Percentiles rank a stretch among this genome's conserved stretches.
phyloP scores from a whole-genome alignment of 2,329 filamentous ascomycete species.

The Penicillium corylophilum region DNA sequence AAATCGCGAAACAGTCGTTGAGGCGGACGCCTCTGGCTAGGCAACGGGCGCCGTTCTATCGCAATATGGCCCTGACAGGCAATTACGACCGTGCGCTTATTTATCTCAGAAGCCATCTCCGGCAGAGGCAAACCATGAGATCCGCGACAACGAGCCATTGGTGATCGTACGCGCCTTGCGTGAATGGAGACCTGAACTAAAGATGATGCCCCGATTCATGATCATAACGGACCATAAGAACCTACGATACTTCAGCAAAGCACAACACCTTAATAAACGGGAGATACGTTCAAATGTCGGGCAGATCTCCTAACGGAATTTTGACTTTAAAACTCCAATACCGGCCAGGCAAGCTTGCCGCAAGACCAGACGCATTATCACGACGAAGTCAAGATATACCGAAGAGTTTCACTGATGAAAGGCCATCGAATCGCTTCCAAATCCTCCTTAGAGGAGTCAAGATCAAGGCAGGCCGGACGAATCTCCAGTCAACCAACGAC shows the following conservation, averaged over 20 bases:
- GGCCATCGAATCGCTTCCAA: too few species aligned
- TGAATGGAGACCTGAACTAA: too few species aligned
- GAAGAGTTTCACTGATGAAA: too few species aligned
- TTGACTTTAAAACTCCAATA: not conserved
- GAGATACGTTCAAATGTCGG: not conserved
- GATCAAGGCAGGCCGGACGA: too few species aligned
- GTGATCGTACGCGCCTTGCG: not conserved
- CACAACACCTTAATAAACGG: not conserved
- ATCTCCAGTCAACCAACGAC: too few species aligned
- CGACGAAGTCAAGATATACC: too few species aligned
- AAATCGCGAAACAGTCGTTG: not conserved
- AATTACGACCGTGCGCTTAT: not conserved
- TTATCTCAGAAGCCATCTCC: constrained; percentile 1
- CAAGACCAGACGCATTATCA: not conserved
- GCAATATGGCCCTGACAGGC: not conserved
- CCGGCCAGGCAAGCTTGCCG: not conserved
- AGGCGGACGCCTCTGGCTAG: constrained; percentile 1
- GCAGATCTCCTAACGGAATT: not conserved
- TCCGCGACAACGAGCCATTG: constrained; percentile 6
- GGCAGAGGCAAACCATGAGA: constrained; percentile 1
- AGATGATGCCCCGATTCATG: not conserved
- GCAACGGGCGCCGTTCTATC: constrained; percentile 1
- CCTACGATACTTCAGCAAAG: constrained; percentile 3
- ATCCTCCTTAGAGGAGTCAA: too few species aligned
- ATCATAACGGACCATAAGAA: constrained; percentile 12